Evolutionary conservation across 192 early-diverging fungal genomes (phyloP), one percentile per base, ranked within the genome.

Genomic region (Blastocladiella britannica): DNA sequence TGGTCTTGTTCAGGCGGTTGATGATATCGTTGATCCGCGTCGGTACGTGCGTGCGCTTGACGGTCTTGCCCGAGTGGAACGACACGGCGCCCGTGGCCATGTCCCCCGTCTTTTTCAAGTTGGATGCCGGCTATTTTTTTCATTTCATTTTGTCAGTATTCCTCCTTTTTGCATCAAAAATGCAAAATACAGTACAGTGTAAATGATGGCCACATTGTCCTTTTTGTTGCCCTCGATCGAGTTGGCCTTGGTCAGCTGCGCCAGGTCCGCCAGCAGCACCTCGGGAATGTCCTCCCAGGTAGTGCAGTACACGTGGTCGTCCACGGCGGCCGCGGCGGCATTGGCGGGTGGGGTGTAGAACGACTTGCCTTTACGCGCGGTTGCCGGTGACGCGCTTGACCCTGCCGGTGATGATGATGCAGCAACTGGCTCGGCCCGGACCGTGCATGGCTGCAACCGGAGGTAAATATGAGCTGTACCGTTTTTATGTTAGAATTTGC

Each of bases 31-130:
- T 98, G 15, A 71, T 67, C 26, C 87, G 72, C 56, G 79, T 74
- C 15, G 77, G 72, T 0, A 95, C 81, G 64, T 81, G 67, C 6
- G 93, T 77, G 23, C 85, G 80, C 62, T 88, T 92, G 25, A 95
- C 76, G 1, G 67, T 54, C 52, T 70, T 78, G 25, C 72, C 69
- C 56, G 87, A 86, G 62, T 85, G 83, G 67, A 96, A 98, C 29
- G 86, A 81, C 20, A 96, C 95, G 59, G 95, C 91, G 9, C 95
- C 95, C 3, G 84, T 84, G 28, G 89, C 95, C 95, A 97, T 98
- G 22, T 82, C 88, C 18, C 72, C 73, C 9, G 85, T 86, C 67
- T 96, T 95, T 56, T 90, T 80, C 29, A 98, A 74, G 65, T 95
- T 98, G 9, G 69, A 57, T 83, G 85, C 86, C 5, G 84, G 83